Evolutionary conservation across 176 grass and related monocot genomes (phyloP).

Genomic region (Dactylis glomerata): DNA sequence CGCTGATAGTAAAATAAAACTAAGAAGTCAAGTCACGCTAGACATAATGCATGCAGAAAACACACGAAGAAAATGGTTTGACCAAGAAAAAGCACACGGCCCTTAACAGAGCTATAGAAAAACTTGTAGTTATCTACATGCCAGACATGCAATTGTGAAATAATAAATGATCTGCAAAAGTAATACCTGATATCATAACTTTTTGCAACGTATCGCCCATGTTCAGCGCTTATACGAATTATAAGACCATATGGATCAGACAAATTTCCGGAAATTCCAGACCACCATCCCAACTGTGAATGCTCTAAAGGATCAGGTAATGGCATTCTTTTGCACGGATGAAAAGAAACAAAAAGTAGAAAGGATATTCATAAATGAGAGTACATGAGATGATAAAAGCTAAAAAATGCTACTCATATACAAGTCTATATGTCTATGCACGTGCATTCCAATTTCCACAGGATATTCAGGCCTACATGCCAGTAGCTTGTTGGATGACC

Average conservation of each 20-base stretch:
- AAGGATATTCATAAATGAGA: conserved; percentile 11
- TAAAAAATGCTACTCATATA: background rate
- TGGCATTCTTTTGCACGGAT: conserved; percentile 35
- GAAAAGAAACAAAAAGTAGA: conserved; percentile 25
- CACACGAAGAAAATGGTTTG: background rate
- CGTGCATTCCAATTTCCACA: background rate
- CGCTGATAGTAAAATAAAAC: background rate
- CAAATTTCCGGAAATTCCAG: conserved; percentile 78
- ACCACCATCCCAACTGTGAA: conserved; percentile 94
- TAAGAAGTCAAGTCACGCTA: conserved; percentile 4
- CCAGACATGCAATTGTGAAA: background rate
- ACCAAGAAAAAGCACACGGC: background rate
- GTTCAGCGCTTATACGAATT: conserved; percentile 78
- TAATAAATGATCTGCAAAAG: conserved; percentile 22
- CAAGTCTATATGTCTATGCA: background rate
- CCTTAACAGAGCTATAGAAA: background rate
- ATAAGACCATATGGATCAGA: conserved; percentile 87
- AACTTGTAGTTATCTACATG: background rate
- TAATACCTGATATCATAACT: conserved; percentile 90
- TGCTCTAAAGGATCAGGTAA: conserved; percentile 37
- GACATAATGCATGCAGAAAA: background rate
- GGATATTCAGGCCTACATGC: background rate
- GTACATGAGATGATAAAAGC: background rate
- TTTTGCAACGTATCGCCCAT: conserved; percentile 94
- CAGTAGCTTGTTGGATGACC: background rate